Percentiles rank a stretch among this genome's conserved stretches.
Evolutionary conservation across 768 basidiomycete species (phyloP).

Genomic region (Podaxis carcinomalis): DNA sequence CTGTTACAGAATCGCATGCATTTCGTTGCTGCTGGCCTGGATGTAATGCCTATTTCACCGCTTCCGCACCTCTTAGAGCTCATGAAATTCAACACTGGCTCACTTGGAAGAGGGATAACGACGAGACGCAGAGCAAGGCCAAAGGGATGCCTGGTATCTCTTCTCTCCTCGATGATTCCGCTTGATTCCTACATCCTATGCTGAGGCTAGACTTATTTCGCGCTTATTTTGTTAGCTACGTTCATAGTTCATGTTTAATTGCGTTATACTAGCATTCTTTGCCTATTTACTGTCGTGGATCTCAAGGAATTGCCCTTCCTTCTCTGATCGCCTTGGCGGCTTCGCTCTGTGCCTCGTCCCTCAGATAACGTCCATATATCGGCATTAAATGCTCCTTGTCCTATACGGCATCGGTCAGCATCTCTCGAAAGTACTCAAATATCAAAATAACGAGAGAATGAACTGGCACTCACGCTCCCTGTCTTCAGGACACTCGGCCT

Average conservation of each 20-base stretch:
- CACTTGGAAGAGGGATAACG: background rate
- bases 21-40: constrained; percentile 1
- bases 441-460: background rate
- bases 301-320: constrained; percentile 36
- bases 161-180: background rate
- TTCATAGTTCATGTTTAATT: too few species aligned
- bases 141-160: background rate
- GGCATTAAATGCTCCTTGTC: constrained; percentile 33
- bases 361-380: constrained; percentile 52
- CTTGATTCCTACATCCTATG: background rate
- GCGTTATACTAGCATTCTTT: too few species aligned
- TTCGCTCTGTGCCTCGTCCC: constrained; percentile 52
- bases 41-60: background rate
- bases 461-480: constrained; percentile 26
- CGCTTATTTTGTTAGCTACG: background rate
- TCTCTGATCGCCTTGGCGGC: constrained; percentile 47
- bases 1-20: background rate
- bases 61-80: background rate
- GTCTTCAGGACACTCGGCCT: constrained; percentile 46
- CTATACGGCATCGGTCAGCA: constrained; percentile 9
- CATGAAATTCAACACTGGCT: constrained; percentile 1
- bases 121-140: background rate
- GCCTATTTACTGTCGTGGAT: too few species aligned
- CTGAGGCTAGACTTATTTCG: background rate
- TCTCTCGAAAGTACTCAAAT: background rate